phyloP scores from a whole-genome alignment of 768 basidiomycete species.

The Crassisporium funariophilum region DNA sequence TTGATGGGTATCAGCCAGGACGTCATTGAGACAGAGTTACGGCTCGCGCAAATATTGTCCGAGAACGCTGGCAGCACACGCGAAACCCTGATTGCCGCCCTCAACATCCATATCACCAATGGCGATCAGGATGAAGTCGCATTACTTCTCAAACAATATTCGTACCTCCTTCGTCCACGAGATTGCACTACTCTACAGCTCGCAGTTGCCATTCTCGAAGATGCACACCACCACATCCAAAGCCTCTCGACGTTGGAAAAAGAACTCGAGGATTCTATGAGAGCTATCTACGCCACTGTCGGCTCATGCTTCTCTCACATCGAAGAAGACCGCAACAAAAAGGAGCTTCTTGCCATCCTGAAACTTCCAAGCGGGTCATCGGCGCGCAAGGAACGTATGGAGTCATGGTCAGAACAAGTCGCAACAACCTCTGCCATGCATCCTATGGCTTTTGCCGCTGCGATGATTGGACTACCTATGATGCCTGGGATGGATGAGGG shows the following conservation, averaged over 20 bases:
- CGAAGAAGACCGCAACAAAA: conserved; percentile 38
- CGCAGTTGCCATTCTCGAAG: conserved; percentile 43
- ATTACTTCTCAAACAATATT: conserved; percentile 45
- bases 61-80: conserved; percentile 49
- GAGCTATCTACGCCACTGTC: conserved; percentile 45
- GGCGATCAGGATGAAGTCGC: conserved; percentile 36
- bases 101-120: conserved; percentile 50
- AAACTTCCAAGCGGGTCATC: conserved; percentile 39
- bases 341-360: conserved; percentile 48
- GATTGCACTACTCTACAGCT: conserved; percentile 49
- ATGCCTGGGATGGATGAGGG: conserved; percentile 30
- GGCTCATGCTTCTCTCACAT: conserved; percentile 49
- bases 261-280: conserved; percentile 51
- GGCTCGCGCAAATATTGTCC: conserved; percentile 35
- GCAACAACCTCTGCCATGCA: conserved; percentile 40
- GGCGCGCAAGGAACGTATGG: conserved; percentile 48
- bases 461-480: conserved; percentile 54
- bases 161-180: conserved; percentile 62
- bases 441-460: conserved; percentile 64
- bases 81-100: conserved; percentile 55
- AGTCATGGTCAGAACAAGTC: conserved; percentile 54
- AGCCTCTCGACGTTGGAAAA: conserved; percentile 49
- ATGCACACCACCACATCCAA: conserved; percentile 26
- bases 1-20: conserved; percentile 42
- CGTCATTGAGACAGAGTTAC: conserved; percentile 31